phyloP scores from a whole-genome alignment of 768 basidiomycete genomes.

The Lactarius tabidus region DNA sequence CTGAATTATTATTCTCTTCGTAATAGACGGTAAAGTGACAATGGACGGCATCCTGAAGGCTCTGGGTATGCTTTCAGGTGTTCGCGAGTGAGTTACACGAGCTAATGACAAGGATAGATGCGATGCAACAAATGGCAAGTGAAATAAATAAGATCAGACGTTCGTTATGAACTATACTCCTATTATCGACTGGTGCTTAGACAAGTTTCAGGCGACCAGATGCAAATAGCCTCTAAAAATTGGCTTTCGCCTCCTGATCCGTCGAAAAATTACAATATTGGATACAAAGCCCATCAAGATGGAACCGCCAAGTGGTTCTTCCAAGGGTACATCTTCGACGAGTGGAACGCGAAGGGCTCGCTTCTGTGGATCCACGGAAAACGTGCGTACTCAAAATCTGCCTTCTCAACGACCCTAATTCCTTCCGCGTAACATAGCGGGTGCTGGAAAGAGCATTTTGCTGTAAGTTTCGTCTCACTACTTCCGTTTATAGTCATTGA shows the following conservation, averaged over 20 bases:
- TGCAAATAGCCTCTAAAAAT: neutral
- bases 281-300: neutral
- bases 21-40: neutral
- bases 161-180: neutral
- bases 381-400: neutral
- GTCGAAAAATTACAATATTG: conserved; percentile 2
- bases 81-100: neutral
- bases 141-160: neutral
- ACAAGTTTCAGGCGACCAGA: neutral
- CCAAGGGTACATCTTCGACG: neutral
- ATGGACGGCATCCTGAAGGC: neutral
- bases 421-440: neutral
- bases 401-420: neutral
- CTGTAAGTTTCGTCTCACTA: neutral
- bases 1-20: neutral
- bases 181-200: neutral
- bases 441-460: conserved; percentile 5
- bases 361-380: conserved; percentile 12
- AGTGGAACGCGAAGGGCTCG: neutral
- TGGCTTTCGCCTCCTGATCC: conserved; percentile 17
- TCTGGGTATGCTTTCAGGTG: neutral
- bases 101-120: neutral
- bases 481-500: neutral
- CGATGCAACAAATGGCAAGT: neutral
- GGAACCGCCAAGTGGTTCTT: conserved; percentile 4